Evolutionary conservation across 495 filamentous ascomycete genomes (phyloP).

Genomic region (Neurospora sp.): DNA sequence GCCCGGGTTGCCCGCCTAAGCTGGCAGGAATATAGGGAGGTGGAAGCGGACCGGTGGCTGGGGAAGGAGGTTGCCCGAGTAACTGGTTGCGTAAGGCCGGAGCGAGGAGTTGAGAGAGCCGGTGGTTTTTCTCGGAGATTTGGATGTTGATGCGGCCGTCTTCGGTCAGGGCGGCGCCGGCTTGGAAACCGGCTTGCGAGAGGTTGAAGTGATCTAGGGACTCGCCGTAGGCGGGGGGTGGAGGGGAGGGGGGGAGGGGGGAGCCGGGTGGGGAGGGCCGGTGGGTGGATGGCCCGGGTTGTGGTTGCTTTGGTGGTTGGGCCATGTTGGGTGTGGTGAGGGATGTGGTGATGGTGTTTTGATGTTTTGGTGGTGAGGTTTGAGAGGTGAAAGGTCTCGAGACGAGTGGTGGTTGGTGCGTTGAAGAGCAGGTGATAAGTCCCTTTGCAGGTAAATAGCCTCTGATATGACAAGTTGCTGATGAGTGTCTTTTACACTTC

Average conservation of each 20-base stretch:
- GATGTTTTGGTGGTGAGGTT: not conserved
- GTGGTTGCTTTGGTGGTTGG: not conserved
- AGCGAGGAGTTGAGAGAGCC: constrained; percentile 53
- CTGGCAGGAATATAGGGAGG: constrained; percentile 53
- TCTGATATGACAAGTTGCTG: not conserved
- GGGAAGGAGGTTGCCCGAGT: constrained; percentile 25
- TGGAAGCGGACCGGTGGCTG: constrained; percentile 29
- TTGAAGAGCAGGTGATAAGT: not conserved
- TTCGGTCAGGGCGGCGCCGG: constrained; percentile 35
- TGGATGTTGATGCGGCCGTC: constrained; percentile 69
- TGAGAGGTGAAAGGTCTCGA: not conserved
- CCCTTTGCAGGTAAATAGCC: not conserved
- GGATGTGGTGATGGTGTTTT: not conserved
- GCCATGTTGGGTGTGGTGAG: not conserved
- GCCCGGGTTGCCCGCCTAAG: constrained; percentile 46
- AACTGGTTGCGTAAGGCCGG: constrained; percentile 55
- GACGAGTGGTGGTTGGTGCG: not conserved
- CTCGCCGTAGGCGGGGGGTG: constrained; percentile 37
- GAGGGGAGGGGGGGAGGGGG: not conserved
- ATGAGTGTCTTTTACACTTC: not conserved
- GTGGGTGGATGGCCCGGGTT: not conserved
- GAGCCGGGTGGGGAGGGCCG: not conserved
- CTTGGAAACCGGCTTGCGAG: constrained; percentile 38
- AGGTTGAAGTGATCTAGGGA: constrained; percentile 34
- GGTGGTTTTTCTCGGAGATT: constrained; percentile 54